Base-by-base conservation (phyloP, 441 rosid species). In the Gossypium davidsonii region DNA sequence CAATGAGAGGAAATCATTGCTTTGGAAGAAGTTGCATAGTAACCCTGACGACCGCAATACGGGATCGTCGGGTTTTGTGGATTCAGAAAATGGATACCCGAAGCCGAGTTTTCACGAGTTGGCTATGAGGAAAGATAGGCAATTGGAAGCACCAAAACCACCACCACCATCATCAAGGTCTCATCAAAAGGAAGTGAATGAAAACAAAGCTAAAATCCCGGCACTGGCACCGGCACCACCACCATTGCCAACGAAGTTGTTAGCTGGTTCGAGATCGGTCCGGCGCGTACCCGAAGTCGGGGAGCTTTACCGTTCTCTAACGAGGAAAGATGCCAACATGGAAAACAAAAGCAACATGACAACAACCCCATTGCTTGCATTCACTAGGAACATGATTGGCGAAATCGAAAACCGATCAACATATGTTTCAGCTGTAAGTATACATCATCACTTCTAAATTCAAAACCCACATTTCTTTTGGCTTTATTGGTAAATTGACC, bases 321-420 rank as follows among this genome's bases (percentile, higher is more conserved):
- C 96, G 7, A 87, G 73, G 79, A 90, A 83, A 76, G 94, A 87
- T 76, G 80, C 82, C 66, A 76, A 71, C 49, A 69, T 78, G 63
- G 90, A 81, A 46, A 87, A 80, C 77, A 90, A 66, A 74, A 60
- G 76, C 79, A 87, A 76, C 76, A 61, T 79, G 25, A 37, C 81
- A 25, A 83, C 83, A 46, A 73, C 70, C 70, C 84, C 87, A 17
- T 76, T 21, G 0, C 79, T 80, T 56, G 84, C 87, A 69, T 85
- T 82, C 70, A 83, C 76, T 67, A 78, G 52, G 70, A 88, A 85
- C 85, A 91, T 94, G 99, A 94, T 94, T 9, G 98, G 99, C 73
- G 99, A 92, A 78, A 92, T 94, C 26, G 98, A 94, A 84, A 90
- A 94, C 65, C 90, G 98, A 3, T 95, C 99, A 23, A 82, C 87